Evolutionary conservation across 1,139 yeast genomes (phyloP), one percentile per base, ranked within the genome.

Genomic region (Pichia sp.): DNA sequence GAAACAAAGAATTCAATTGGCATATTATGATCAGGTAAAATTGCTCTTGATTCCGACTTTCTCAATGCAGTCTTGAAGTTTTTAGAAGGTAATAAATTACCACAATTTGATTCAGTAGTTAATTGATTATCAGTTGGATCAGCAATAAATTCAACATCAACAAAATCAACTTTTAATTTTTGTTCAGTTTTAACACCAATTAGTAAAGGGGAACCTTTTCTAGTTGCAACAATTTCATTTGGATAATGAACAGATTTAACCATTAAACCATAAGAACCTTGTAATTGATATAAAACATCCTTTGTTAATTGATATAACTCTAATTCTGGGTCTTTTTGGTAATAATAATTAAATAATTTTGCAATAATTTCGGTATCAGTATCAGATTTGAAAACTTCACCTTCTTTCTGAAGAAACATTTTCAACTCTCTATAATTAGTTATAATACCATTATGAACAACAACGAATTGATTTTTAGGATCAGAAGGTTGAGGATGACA

Each of bases 331-430:
- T 85, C 86, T 61, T 80, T 80, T 60, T 80, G 77, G 71, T 88
- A 95, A 61, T 91, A 77, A 71, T 88, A 96, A 73, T 89, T 88
- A 75, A 87, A 89, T 64, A 95, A 79, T 73, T 89, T 91, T 62
- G 99, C 99, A 69, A 95, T 93, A 71, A 95, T 88, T 72, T 95
- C 99, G 41, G 99, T 88, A 74, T 95, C 99, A 49, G 99, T 95
- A 62, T 93, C 99, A 56, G 95, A 83, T 70, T 85, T 95, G 68
- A 95, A 95, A 54, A 71, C 71, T 70, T 77, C 85, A 49, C 98
- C 98, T 72, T 90, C 89, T 56, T 85, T 74, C 51, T 74, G 68
- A 64, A 95, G 79, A 67, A 93, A 80, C 50, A 93, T 87, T 69
- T 87, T 87, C 68, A 93, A 80, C 62, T 88, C 97, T 64, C 91